Conservation (phyloP, 768 basidiomycete genomes). For the Tephrocybe sp. region DNA sequence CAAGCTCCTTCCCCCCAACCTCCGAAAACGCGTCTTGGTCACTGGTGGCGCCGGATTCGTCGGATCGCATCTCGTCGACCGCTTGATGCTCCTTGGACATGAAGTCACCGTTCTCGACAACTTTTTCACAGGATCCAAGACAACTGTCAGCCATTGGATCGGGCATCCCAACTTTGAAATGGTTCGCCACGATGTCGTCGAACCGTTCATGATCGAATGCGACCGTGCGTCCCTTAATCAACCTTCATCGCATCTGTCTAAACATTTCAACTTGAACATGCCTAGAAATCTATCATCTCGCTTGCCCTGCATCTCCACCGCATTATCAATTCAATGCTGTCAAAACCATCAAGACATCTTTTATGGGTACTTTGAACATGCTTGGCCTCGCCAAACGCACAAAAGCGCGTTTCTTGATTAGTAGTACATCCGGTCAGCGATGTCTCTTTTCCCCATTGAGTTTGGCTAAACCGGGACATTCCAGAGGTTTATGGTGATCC, state of each 20-base stretch:
- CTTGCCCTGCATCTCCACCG: slow-evolving; percentile 95
- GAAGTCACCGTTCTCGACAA: slow-evolving; percentile 97
- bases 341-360: slow-evolving; percentile 98
- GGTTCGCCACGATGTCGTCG: slow-evolving; percentile 95
- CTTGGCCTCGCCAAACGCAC: slow-evolving; percentile 96
- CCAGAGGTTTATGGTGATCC: slow-evolving; percentile 98
- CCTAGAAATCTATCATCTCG: slow-evolving; percentile 95
- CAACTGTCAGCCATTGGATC: slow-evolving; percentile 94
- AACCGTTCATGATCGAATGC: slow-evolving; percentile 98
- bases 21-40: slow-evolving; percentile 87
- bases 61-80: slow-evolving; percentile 96
- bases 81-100: slow-evolving; percentile 96
- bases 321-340: slow-evolving; percentile 98
- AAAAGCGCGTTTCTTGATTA: slow-evolving; percentile 95
- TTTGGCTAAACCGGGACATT: slow-evolving; percentile 4
- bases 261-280: slow-evolving; percentile 2
- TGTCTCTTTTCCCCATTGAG: slow-evolving; percentile 5
- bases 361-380: slow-evolving; percentile 99
- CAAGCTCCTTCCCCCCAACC: slow-evolving; percentile 71
- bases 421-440: slow-evolving; percentile 83
- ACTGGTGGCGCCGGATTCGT: slow-evolving; percentile 99
- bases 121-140: slow-evolving; percentile 98
- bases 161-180: slow-evolving; percentile 99
- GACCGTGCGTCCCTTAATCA: slow-evolving; percentile 63
- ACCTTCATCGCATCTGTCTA: slow-evolving; percentile 12